Base-by-base conservation (phyloP, 805 yeast species). In the Huiozyma sinensis region DNA sequence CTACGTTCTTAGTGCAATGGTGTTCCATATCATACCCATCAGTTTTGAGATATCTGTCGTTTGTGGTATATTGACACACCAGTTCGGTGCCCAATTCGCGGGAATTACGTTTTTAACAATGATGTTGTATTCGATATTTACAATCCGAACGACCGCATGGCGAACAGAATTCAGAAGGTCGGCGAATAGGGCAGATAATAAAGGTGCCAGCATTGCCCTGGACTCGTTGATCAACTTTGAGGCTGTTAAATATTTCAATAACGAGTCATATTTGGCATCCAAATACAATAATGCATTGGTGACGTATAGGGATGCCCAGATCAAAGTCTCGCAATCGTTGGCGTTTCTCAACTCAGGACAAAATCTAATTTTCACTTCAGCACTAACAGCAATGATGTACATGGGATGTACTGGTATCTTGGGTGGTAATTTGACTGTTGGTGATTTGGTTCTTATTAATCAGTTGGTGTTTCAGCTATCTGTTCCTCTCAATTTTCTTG, bases 341-440 rank as follows among this genome's bases (percentile, higher is more conserved):
- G 88, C 92, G 27, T 84, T 74, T 55, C 68, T 84, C 48, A 84
- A 84, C 51, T 72, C 87, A 0, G 94, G 94, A 12, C 94, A 84
- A 60, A 83, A 81, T 57, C 53, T 83, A 44, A 84, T 84, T 31
- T 84, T 84, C 65, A 85, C 97, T 0, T 65, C 84, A 36, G 97
- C 98, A 1, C 68, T 92, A 50, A 92, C 98, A 1, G 84, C 81
- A 1, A 92, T 92, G 94, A 92, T 92, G 98, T 92, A 85, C 62
- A 81, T 92, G 95, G 97, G 96, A 11, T 86, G 95, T 55, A 77
- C 79, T 44, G 97, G 97, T 28, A 92, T 92, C n/a, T 79, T 87
- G 10, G 64, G 75, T 3, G 95, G 95, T 0, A 63, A 76, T 0
- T 68, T 92, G 44, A 82, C 94, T 0, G 97, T 92, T 17, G 98